Evolutionary conservation across 2,329 filamentous ascomycete species (phyloP).

Genomic region (Teratosphaeriaceae sp.): DNA sequence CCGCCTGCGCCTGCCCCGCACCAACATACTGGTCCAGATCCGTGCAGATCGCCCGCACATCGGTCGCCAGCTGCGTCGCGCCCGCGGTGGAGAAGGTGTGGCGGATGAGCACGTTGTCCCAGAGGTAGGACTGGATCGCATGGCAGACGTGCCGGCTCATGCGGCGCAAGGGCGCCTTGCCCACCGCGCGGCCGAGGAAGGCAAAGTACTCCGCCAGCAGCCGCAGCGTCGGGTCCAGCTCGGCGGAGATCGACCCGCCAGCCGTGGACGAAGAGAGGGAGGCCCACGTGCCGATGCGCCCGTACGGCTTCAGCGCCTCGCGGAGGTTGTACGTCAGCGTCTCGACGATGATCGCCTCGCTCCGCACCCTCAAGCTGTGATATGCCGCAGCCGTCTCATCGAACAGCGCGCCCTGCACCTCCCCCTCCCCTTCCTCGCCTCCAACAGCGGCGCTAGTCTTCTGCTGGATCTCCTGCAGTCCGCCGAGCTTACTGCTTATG

Average conservation of each 20-base stretch:
- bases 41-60: slow-evolving; percentile 65
- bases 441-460: slow-evolving; percentile 68
- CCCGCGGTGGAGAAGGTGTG: slow-evolving; percentile 74
- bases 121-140: slow-evolving; percentile 66
- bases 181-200: slow-evolving; percentile 67
- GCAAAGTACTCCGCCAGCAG: slow-evolving; percentile 64
- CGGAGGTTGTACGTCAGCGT: slow-evolving; percentile 54
- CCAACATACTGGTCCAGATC: slow-evolving; percentile 63
- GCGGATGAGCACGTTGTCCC: slow-evolving; percentile 60
- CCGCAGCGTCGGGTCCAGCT: slow-evolving; percentile 67
- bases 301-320: slow-evolving; percentile 51
- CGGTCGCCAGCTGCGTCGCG: slow-evolving; percentile 69
- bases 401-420: slow-evolving; percentile 68
- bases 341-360: slow-evolving; percentile 69
- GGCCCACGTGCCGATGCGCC: slow-evolving; percentile 48
- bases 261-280: slow-evolving; percentile 45
- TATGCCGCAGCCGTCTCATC: slow-evolving; percentile 85
- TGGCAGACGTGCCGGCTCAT: slow-evolving; percentile 64
- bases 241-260: slow-evolving; percentile 41
- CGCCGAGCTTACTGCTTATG: slow-evolving; percentile 59
- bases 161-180: slow-evolving; percentile 65
- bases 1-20: slow-evolving; percentile 46
- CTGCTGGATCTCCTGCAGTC: slow-evolving; percentile 67
- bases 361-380: slow-evolving; percentile 60
- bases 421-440: slow-evolving; percentile 42